A percentile compares a stretch with the other conserved stretches of the same genome.
These are phyloP conservation scores for Piromyces finnis DNA, from an alignment of 192 early-diverging fungal genomes.

Conservation along the genomic window DNA sequence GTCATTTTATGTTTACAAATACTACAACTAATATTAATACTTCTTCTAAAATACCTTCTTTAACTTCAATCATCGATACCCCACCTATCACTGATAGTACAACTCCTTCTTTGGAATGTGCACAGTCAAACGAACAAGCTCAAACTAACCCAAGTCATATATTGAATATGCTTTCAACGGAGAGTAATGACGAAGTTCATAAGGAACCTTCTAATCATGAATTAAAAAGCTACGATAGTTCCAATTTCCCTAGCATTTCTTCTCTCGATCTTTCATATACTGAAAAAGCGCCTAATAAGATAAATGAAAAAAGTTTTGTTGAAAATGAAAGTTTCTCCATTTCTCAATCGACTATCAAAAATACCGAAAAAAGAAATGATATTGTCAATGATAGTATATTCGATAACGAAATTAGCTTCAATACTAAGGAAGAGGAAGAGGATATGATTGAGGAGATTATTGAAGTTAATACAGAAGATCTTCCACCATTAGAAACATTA, in stretches of 20 bases:
- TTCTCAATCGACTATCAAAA: not conserved
- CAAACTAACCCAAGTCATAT: not conserved
- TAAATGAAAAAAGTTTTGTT: not conserved
- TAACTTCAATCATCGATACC: not conserved
- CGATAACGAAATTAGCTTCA: not conserved
- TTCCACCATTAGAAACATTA: no score
- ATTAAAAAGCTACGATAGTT: not conserved
- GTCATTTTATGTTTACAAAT: not conserved
- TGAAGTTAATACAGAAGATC: not conserved
- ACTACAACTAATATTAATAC: not conserved
- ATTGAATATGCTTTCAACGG: not conserved
- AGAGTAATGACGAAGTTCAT: not conserved
- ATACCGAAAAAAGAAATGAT: not conserved
- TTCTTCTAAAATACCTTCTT: not conserved
- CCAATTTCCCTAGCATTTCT: not conserved
- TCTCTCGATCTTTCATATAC: not conserved
- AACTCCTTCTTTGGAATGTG: not conserved
- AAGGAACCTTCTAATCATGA: not conserved
- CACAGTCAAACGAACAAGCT: not conserved
- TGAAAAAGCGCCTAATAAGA: not conserved
- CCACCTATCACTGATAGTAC: not conserved
- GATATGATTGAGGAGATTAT: not conserved
- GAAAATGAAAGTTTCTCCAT: not conserved
- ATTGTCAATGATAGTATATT: not conserved
- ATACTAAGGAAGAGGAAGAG: not conserved